Evolutionary conservation across 495 filamentous ascomycete species (phyloP).

Genomic region (Pyrenula massariospora): DNA sequence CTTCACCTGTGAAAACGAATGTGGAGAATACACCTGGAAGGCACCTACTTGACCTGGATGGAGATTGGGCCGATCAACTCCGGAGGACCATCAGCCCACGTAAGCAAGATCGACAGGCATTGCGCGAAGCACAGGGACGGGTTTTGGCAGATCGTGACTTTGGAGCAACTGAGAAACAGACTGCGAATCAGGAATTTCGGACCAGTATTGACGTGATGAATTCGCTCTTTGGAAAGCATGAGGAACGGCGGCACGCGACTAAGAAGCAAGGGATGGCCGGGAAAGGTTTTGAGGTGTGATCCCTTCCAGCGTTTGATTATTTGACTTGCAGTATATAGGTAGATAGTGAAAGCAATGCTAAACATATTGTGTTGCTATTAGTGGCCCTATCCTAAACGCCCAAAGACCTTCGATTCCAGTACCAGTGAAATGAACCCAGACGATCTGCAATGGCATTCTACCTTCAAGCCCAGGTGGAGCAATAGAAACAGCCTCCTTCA

Average conservation of each 20-base stretch:
- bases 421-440: constrained; percentile 41
- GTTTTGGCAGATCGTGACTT: constrained; percentile 32
- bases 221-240: constrained; percentile 62
- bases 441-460: constrained; percentile 49
- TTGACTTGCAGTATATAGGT: constrained; percentile 33
- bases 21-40: constrained; percentile 32
- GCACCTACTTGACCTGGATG: constrained; percentile 41
- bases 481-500: constrained; percentile 62
- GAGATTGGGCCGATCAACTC: constrained; percentile 83
- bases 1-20: constrained; percentile 10
- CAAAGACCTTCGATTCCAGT: constrained; percentile 50
- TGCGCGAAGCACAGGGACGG: constrained; percentile 46
- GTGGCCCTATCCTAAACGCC: constrained; percentile 76
- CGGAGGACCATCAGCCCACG: constrained; percentile 84
- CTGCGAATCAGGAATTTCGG: constrained; percentile 45
- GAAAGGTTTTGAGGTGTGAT: constrained; percentile 66
- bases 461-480: constrained; percentile 70
- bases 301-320: constrained; percentile 20
- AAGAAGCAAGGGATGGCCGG: constrained; percentile 34
- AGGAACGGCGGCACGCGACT: constrained; percentile 23
- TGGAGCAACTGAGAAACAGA: constrained; percentile 12
- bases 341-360: constrained; percentile 30
- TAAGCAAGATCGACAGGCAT: constrained; percentile 65
- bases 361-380: constrained; percentile 42
- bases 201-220: constrained; percentile 88